These are phyloP conservation scores for Colletotrichum navitas DNA, from an alignment of 2,329 filamentous ascomycete species.

Conservation along the genomic window DNA sequence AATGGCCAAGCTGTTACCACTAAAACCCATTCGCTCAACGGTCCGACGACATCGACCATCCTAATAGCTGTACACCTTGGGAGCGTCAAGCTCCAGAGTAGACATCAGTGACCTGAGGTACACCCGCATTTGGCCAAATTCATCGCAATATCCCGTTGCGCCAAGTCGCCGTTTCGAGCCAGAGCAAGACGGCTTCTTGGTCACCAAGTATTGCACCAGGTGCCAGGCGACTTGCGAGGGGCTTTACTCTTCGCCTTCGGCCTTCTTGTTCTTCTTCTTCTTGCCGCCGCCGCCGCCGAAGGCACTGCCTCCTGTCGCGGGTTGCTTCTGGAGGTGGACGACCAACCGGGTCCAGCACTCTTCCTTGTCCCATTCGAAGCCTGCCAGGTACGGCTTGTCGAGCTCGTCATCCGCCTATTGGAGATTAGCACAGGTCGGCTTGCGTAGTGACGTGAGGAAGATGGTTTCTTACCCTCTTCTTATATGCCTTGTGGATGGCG, in stretches of 20 bases:
- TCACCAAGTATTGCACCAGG: slow-evolving; percentile 57
- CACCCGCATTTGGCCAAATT: slow-evolving; percentile 55
- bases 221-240: slow-evolving; percentile 44
- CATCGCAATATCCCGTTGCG: slow-evolving; percentile 59
- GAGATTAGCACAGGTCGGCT: not conserved
- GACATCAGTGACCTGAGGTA: slow-evolving; percentile 37
- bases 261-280: slow-evolving; percentile 75
- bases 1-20: slow-evolving; percentile 25
- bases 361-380: slow-evolving; percentile 97
- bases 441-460: not conserved
- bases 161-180: slow-evolving; percentile 55
- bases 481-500: slow-evolving; percentile 95
- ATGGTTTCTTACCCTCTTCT: slow-evolving; percentile 83
- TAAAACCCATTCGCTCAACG: slow-evolving; percentile 1
- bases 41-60: not conserved
- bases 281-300: slow-evolving; percentile 61
- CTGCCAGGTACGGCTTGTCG: slow-evolving; percentile 86
- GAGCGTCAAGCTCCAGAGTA: slow-evolving; percentile 36
- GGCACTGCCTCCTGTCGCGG: slow-evolving; percentile 58
- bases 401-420: slow-evolving; percentile 89
- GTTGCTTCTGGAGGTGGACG: slow-evolving; percentile 84
- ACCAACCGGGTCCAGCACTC: slow-evolving; percentile 90
- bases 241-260: slow-evolving; percentile 54
- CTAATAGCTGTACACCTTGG: slow-evolving; percentile 29
- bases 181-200: slow-evolving; percentile 51